phyloP scores from a whole-genome alignment of 306 rosid species.

The Vachellia pachyceras region DNA sequence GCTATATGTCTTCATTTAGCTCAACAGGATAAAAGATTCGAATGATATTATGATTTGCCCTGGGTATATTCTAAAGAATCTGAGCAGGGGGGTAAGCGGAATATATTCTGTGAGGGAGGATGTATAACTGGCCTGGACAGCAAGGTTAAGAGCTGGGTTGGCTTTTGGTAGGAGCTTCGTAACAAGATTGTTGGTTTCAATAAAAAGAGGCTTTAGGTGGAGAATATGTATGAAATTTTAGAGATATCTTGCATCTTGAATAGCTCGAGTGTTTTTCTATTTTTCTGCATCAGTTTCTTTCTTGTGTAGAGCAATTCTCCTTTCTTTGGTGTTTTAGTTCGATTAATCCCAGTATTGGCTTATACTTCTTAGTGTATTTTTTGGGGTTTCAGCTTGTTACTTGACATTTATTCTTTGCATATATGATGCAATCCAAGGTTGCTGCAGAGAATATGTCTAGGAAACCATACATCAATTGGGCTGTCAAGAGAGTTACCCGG shows the following conservation, averaged over 20 bases:
- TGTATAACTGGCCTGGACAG: background rate
- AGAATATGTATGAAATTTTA: background rate
- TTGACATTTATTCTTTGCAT: conserved; percentile 2
- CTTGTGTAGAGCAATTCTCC: background rate
- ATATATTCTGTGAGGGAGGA: background rate
- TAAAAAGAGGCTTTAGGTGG: conserved; percentile 1
- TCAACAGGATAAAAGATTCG: background rate
- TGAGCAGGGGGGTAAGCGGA: background rate
- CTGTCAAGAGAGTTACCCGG: conserved; percentile 73
- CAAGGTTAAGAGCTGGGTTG: background rate
- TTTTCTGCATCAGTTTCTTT: background rate
- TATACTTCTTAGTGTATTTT: background rate
- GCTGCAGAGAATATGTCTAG: conserved; percentile 64
- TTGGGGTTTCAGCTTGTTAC: background rate
- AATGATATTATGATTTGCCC: conserved; percentile 13
- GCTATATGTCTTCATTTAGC: background rate
- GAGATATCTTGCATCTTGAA: background rate
- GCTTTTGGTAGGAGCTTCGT: background rate
- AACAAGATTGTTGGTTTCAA: background rate
- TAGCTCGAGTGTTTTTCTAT: background rate
- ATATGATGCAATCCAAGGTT: conserved; percentile 49
- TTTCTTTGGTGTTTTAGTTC: background rate
- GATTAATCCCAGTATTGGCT: background rate
- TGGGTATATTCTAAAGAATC: background rate
- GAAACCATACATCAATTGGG: conserved; percentile 73